Conservation (phyloP, 1,284 basidiomycete genomes). For the Exobasidium cylindrosporum region DNA sequence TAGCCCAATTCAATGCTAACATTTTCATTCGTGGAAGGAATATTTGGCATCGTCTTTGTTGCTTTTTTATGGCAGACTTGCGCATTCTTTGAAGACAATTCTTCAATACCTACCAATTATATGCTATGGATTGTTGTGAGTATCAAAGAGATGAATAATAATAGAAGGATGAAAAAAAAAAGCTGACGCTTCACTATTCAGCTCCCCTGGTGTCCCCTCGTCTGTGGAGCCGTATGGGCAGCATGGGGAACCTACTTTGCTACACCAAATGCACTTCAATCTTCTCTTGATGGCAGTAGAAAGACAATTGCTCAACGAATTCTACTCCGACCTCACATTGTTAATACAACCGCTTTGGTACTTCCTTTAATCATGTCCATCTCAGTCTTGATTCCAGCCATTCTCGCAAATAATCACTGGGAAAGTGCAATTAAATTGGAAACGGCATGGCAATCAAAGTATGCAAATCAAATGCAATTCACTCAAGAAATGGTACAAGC, state of each 20-base stretch:
- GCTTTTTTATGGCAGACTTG: neutral
- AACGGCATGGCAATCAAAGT: neutral
- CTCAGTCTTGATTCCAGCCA: neutral
- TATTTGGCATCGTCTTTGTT: slow-evolving; percentile 4
- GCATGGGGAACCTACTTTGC: neutral
- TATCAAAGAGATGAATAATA: no score
- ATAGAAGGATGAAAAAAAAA: no score
- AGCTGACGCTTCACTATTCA: no score
- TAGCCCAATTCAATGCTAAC: slow-evolving; percentile 5
- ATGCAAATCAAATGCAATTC: neutral
- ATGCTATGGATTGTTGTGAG: slow-evolving; percentile 5
- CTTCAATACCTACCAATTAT: neutral
- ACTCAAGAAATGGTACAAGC: slow-evolving; percentile 6
- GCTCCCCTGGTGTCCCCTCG: slow-evolving; percentile 1
- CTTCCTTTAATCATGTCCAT: neutral
- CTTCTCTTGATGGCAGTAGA: neutral
- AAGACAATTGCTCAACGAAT: neutral
- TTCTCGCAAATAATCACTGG: neutral
- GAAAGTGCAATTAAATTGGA: neutral
- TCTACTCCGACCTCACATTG: neutral
- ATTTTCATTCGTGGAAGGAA: slow-evolving; percentile 6
- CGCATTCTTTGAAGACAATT: neutral
- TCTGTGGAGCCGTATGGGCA: slow-evolving; percentile 3
- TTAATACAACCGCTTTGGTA: neutral
- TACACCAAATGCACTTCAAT: neutral